phyloP scores from a whole-genome alignment of 1,139 yeast genomes.

The Pichia sp. region DNA sequence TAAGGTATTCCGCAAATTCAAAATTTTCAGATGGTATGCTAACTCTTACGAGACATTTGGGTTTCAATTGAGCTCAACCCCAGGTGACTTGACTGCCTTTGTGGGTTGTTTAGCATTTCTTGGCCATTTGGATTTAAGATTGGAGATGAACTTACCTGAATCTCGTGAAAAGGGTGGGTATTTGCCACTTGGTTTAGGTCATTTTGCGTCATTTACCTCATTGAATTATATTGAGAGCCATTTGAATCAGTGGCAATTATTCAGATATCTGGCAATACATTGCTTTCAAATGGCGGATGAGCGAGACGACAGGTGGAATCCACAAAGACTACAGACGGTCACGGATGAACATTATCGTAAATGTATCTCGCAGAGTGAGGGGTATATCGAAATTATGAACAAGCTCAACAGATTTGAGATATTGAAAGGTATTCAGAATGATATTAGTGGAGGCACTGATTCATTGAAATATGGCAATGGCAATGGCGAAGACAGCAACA shows the following conservation, averaged over 20 bases:
- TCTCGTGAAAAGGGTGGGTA: not conserved
- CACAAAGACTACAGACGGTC: slow-evolving; percentile 8
- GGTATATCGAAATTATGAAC: slow-evolving; percentile 10
- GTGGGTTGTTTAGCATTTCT: slow-evolving; percentile 27
- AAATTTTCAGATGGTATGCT: slow-evolving; percentile 24
- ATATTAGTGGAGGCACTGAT: slow-evolving; percentile 13
- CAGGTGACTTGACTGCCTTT: slow-evolving; percentile 26
- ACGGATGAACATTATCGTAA: slow-evolving; percentile 9
- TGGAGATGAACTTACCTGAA: not conserved
- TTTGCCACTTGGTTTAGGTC: slow-evolving; percentile 25
- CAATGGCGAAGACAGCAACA: too few relatives aligned
- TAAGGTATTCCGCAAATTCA: slow-evolving; percentile 18
- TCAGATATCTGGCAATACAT: slow-evolving; percentile 13
- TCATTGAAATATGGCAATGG: too few relatives aligned
- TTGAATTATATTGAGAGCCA: slow-evolving; percentile 26
- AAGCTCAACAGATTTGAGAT: slow-evolving; percentile 9
- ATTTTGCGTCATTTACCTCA: slow-evolving; percentile 23
- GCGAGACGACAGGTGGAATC: slow-evolving; percentile 8
- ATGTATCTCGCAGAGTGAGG: slow-evolving; percentile 11
- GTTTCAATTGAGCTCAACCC: slow-evolving; percentile 23
- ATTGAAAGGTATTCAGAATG: slow-evolving; percentile 2
- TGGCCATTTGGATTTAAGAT: slow-evolving; percentile 9
- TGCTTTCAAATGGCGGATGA: slow-evolving; percentile 3
- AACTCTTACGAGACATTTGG: slow-evolving; percentile 29
- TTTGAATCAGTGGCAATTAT: slow-evolving; percentile 30